These are phyloP conservation scores for Miamiensis avidus DNA, from an alignment of 169 alveolate genomes.

Conservation along the genomic window DNA sequence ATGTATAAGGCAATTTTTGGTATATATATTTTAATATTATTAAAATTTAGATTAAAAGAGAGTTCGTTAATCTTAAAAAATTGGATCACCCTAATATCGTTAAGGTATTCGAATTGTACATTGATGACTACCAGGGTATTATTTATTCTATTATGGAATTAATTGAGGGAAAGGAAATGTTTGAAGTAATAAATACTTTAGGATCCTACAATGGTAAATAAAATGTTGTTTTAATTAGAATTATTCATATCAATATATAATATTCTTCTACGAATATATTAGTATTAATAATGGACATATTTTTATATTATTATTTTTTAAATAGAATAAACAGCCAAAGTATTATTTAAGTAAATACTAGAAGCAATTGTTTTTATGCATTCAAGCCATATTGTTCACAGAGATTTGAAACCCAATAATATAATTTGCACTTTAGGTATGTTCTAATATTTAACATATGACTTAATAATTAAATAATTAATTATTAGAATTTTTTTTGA, in stretches of 20 bases:
- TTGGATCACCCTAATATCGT: slow-evolving; percentile 70
- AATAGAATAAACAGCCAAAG: background rate
- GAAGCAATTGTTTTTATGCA: background rate
- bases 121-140: slow-evolving; percentile 41
- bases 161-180: slow-evolving; percentile 74
- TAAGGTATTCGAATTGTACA: slow-evolving; percentile 66
- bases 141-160: slow-evolving; percentile 75
- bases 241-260: too few species aligned
- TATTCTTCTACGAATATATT: too few species aligned
- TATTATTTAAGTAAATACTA: too few species aligned
- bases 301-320: too few species aligned
- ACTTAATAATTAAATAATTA: too few species aligned
- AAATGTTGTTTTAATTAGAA: background rate
- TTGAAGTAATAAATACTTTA: slow-evolving; percentile 65
- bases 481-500: too few species aligned
- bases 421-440: slow-evolving; percentile 37
- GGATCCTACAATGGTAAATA: slow-evolving; percentile 51
- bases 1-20: background rate
- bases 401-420: slow-evolving; percentile 47
- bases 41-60: slow-evolving; percentile 53
- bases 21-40: too few species aligned
- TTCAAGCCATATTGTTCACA: background rate
- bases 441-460: background rate
- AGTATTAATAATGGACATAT: background rate
- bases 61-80: slow-evolving; percentile 60